Conservation (phyloP, 306 rosid species). For the Vigna angularis region DNA sequence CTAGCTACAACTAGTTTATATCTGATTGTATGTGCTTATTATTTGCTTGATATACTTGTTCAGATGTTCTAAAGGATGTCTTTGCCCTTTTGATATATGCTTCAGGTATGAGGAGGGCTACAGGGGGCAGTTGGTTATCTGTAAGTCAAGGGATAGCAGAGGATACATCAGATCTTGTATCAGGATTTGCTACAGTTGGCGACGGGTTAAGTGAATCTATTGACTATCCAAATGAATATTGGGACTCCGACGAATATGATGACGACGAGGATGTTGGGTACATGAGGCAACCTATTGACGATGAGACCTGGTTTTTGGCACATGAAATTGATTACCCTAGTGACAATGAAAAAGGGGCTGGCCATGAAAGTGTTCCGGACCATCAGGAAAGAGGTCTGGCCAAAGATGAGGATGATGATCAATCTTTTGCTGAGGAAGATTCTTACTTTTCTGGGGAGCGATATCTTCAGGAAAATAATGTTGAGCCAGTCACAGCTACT, state of each 20-base stretch:
- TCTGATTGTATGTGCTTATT: slow-evolving; percentile 12
- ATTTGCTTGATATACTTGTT: slow-evolving; percentile 16
- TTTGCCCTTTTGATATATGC: slow-evolving; percentile 41
- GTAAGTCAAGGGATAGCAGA: slow-evolving; percentile 93
- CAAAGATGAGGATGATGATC: slow-evolving; percentile 90
- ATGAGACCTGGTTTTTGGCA: slow-evolving; percentile 89
- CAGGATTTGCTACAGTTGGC: slow-evolving; percentile 81
- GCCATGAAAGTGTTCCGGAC: slow-evolving; percentile 82
- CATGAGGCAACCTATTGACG: slow-evolving; percentile 94
- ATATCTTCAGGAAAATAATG: slow-evolving; percentile 71
- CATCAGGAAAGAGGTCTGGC: slow-evolving; percentile 70
- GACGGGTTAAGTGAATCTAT: slow-evolving; percentile 86
- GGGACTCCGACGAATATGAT: slow-evolving; percentile 95
- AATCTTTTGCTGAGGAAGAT: slow-evolving; percentile 92
- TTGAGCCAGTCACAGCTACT: slow-evolving; percentile 62
- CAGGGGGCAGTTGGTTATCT: slow-evolving; percentile 86
- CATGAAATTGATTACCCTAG: slow-evolving; percentile 95
- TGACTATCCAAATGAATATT: slow-evolving; percentile 81
- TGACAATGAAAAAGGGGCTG: slow-evolving; percentile 85
- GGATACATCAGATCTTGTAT: slow-evolving; percentile 88
- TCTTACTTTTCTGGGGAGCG: slow-evolving; percentile 86
- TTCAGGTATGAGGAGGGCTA: slow-evolving; percentile 69
- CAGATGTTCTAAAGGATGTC: slow-evolving; percentile 15
- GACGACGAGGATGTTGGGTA: slow-evolving; percentile 92
- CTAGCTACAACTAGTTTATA: not conserved